These are phyloP conservation scores for Priceomyces castillae DNA, from an alignment of 805 yeast genomes.

Conservation along the genomic window DNA sequence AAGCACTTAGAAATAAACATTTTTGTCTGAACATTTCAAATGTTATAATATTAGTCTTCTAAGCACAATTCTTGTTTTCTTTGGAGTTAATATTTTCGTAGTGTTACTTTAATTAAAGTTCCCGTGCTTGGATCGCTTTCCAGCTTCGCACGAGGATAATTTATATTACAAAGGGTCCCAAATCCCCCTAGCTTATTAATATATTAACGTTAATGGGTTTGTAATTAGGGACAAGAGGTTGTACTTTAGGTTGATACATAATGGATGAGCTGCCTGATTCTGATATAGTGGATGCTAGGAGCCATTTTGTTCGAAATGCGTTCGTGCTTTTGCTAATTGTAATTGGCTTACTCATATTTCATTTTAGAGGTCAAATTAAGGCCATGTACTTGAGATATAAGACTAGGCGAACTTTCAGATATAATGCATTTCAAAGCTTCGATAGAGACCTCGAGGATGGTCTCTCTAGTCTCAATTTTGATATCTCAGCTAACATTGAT, in stretches of 20 bases:
- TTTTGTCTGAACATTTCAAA: too few species aligned
- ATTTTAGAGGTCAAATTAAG: conserved; percentile 30
- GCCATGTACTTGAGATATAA: conserved; percentile 25
- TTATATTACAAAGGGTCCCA: not conserved
- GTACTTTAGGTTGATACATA: not conserved
- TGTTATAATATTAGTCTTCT: too few species aligned
- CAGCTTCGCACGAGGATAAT: not conserved
- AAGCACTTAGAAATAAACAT: too few species aligned
- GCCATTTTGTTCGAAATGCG: conserved; percentile 10
- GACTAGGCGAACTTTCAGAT: conserved; percentile 17
- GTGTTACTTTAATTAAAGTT: too few species aligned
- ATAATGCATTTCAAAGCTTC: conserved; percentile 18
- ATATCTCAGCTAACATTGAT: conserved; percentile 42
- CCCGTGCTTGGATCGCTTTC: too few species aligned
- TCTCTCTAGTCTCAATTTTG: conserved; percentile 56
- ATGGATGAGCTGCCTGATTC: conserved; percentile 1
- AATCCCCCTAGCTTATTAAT: not conserved
- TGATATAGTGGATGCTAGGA: conserved; percentile 2
- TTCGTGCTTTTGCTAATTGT: conserved; percentile 5
- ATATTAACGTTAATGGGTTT: not conserved
- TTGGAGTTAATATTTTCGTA: too few species aligned
- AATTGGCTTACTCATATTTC: conserved; percentile 22
- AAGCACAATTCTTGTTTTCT: too few species aligned
- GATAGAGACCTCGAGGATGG: conserved; percentile 43
- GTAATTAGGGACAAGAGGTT: not conserved